A percentile compares a stretch with the other conserved stretches of the same genome.
Evolutionary conservation across 1,284 basidiomycete genomes (phyloP).

Genomic region (Heterobasidion occidentale): DNA sequence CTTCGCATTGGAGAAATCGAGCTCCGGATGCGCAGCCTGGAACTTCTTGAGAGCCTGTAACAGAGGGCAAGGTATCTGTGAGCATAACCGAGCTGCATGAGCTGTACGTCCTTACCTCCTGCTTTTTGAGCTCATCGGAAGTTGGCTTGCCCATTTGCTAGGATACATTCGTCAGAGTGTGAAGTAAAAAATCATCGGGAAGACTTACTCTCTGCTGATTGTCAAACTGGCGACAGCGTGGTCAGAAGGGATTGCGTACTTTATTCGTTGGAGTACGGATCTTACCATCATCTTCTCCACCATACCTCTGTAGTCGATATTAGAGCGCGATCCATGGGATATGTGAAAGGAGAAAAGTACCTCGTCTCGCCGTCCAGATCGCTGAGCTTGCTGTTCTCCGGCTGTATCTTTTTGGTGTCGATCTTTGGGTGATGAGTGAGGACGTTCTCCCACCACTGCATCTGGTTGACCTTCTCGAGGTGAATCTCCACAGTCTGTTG

Average conservation of each 20-base stretch:
- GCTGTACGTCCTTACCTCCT: constrained; percentile 53
- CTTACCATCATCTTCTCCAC: constrained; percentile 99
- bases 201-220: constrained; percentile 85
- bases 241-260: not conserved
- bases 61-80: not conserved
- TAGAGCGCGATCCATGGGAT: constrained; percentile 1
- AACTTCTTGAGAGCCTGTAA: constrained; percentile 79
- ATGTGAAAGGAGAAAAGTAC: constrained; percentile 27
- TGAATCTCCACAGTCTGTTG: constrained; percentile 67
- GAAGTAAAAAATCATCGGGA: not conserved
- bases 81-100: not conserved
- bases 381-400: constrained; percentile 91
- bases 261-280: constrained; percentile 9
- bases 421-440: constrained; percentile 94
- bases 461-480: constrained; percentile 82
- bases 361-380: constrained; percentile 93
- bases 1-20: constrained; percentile 92
- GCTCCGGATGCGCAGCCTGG: constrained; percentile 84
- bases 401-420: constrained; percentile 94
- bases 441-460: constrained; percentile 98
- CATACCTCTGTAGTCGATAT: constrained; percentile 67
- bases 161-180: constrained; percentile 5
- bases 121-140: constrained; percentile 85
- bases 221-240: constrained; percentile 63
- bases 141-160: constrained; percentile 95